Evolutionary conservation across 139 green algal species (phyloP).

Genomic region (Closterium sp.): DNA sequence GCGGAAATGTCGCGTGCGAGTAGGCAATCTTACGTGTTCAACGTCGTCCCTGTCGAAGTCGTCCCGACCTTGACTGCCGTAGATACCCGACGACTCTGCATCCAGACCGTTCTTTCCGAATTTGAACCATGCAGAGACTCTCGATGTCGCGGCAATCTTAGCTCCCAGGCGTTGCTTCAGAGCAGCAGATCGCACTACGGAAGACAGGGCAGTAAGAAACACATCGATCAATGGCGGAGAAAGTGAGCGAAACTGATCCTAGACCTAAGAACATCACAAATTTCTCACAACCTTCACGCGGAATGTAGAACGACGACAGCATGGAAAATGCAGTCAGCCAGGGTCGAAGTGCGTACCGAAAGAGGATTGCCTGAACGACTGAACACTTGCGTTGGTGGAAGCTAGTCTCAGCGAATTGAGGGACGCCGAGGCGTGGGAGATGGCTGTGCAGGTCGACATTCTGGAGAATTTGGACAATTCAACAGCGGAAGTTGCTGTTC

Average conservation of each 20-base stretch:
- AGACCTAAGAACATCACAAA: too few relatives aligned
- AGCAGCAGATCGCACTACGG: background rate
- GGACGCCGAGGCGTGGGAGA: background rate
- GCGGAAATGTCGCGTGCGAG: background rate
- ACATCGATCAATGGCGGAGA: too few relatives aligned
- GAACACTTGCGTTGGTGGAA: background rate
- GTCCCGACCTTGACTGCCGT: conserved; percentile 40
- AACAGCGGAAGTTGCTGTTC: too few relatives aligned
- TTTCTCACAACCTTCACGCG: too few relatives aligned
- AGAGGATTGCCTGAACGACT: background rate
- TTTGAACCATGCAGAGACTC: conserved; percentile 43
- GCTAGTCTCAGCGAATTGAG: background rate
- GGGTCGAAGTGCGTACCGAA: background rate
- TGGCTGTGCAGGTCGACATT: background rate
- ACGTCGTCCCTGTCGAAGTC: conserved; percentile 48
- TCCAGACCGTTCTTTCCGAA: conserved; percentile 47
- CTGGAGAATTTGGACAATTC: too few relatives aligned
- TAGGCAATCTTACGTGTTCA: conserved; percentile 22
- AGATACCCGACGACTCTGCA: conserved; percentile 35
- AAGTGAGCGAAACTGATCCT: too few relatives aligned
- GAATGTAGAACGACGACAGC: too few relatives aligned
- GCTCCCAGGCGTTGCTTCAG: background rate
- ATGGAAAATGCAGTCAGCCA: too few relatives aligned
- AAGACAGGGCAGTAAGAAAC: too few relatives aligned
- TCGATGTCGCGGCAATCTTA: background rate